A percentile compares a stretch with the other conserved stretches of the same genome.
Conservation (phyloP, 2,329 filamentous ascomycete species). For the Ciborinia camelliae region DNA sequence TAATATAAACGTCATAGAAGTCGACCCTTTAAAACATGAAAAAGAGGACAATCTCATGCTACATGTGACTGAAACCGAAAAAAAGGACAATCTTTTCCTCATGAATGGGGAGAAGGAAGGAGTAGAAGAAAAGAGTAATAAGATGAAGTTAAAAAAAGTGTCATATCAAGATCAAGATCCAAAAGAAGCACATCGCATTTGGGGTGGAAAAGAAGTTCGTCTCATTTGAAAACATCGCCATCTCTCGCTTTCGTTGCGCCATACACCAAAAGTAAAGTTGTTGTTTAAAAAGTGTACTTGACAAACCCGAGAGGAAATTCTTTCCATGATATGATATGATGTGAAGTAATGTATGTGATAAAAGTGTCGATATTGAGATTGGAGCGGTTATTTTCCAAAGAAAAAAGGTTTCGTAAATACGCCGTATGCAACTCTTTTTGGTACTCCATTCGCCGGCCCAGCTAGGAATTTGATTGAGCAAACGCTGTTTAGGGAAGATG, state of each 20-base stretch:
- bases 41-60: background rate
- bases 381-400: slow-evolving; percentile 9
- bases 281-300: slow-evolving; percentile 7
- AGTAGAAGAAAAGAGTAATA: background rate
- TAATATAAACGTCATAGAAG: slow-evolving; percentile 14
- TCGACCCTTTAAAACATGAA: slow-evolving; percentile 7
- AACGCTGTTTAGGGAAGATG: slow-evolving; percentile 31
- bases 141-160: background rate
- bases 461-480: slow-evolving; percentile 28
- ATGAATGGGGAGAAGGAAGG: background rate
- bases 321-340: slow-evolving; percentile 15
- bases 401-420: slow-evolving; percentile 26
- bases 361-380: slow-evolving; percentile 9
- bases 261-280: slow-evolving; percentile 18
- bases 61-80: background rate
- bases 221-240: slow-evolving; percentile 14
- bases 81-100: background rate
- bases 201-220: background rate
- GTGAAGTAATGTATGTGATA: slow-evolving; percentile 1
- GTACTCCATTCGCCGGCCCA: slow-evolving; percentile 37
- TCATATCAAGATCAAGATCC: slow-evolving; percentile 15
- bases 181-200: slow-evolving; percentile 12
- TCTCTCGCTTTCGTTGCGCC: slow-evolving; percentile 16
- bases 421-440: slow-evolving; percentile 37
- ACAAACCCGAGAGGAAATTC: slow-evolving; percentile 15